Conservation (phyloP, 495 filamentous ascomycete genomes). For the Aspergillus ellipticus region DNA sequence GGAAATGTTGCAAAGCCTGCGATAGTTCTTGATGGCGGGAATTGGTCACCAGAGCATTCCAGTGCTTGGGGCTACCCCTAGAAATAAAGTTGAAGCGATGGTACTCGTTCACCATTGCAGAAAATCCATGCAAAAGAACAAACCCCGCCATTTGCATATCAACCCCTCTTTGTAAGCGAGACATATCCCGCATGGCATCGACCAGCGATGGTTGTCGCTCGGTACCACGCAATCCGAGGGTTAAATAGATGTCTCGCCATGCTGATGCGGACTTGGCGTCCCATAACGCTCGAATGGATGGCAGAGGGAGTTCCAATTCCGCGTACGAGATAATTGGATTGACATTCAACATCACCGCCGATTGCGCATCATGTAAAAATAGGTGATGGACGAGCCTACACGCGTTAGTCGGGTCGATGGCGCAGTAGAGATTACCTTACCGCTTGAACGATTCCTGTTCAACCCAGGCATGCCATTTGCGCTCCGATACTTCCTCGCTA, state of each 20-base stretch:
- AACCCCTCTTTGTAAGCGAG: constrained; percentile 35
- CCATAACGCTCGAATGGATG: constrained; percentile 52
- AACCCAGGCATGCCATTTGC: constrained; percentile 59
- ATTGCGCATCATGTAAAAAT: constrained; percentile 56
- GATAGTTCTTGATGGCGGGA: constrained; percentile 52
- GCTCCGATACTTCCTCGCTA: constrained; percentile 42
- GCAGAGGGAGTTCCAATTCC: constrained; percentile 58
- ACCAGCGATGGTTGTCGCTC: constrained; percentile 44
- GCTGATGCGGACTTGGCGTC: constrained; percentile 49
- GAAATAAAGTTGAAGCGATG: constrained; percentile 52
- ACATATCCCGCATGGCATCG: constrained; percentile 51
- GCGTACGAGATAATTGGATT: constrained; percentile 60
- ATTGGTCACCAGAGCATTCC: constrained; percentile 46
- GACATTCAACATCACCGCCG: constrained; percentile 53
- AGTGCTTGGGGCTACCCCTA: constrained; percentile 35
- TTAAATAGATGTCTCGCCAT: constrained; percentile 53
- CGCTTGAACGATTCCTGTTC: constrained; percentile 53
- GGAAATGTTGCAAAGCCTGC: constrained; percentile 40
- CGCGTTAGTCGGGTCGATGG: background rate
- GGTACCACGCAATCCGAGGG: constrained; percentile 15
- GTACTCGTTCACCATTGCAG: constrained; percentile 57
- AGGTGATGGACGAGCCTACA: constrained; percentile 53
- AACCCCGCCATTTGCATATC: constrained; percentile 50
- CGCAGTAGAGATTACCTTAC: constrained; percentile 19
- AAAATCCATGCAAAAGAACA: constrained; percentile 54